Base-by-base conservation (phyloP, 176 grass and related monocot genomes). In the Echinochloa phyllopogon region DNA sequence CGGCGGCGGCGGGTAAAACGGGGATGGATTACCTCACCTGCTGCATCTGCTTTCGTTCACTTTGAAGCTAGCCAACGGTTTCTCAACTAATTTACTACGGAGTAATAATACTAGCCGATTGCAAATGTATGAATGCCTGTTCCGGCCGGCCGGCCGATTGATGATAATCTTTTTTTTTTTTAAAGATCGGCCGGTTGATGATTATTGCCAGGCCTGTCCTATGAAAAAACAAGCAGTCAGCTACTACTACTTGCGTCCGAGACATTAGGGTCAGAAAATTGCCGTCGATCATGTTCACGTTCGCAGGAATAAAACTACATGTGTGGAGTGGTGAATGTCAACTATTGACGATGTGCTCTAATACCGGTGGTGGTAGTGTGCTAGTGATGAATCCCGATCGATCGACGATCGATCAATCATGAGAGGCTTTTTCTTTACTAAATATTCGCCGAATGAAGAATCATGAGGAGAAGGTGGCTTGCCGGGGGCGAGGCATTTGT, bases 291-390 rank as follows among this genome's bases (percentile, higher is more conserved):
- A 33, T 33, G 20, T 58, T 58, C 6, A 21, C 6, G 20, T 58
- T 7, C 53, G 6, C 18, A 24, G 60, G 6, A 24, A 25, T 27
- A 14, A 3, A 1, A 61, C 57, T 25, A 1, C 3, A 29, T 38
- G 24, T 23, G 12, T 41, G 21, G 17, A 29, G 38, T 21, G 42
- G 38, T 21, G 53, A 79, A 72, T 70, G 43, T 57, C 50, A 24
- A 71, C 75, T 86, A 27, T 44, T 73, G 76, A 79, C 14, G 76
- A 79, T 33, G 1, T 50, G 0, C 66, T 61, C 37, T 11, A 27
- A 52, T 33, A 33, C 1, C 29, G 29, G 29, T 33, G 29, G 33
- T 20, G 29, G 17, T 8, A 23, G 16, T 6, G 13, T 4, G 29
- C 29, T 33, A 33, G 29, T 16, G 1, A 8, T 39, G 43, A 44